Evolutionary conservation across 805 yeast genomes (phyloP), one percentile per base, ranked within the genome.

Genomic region (Saccharomycopsis sp.): DNA sequence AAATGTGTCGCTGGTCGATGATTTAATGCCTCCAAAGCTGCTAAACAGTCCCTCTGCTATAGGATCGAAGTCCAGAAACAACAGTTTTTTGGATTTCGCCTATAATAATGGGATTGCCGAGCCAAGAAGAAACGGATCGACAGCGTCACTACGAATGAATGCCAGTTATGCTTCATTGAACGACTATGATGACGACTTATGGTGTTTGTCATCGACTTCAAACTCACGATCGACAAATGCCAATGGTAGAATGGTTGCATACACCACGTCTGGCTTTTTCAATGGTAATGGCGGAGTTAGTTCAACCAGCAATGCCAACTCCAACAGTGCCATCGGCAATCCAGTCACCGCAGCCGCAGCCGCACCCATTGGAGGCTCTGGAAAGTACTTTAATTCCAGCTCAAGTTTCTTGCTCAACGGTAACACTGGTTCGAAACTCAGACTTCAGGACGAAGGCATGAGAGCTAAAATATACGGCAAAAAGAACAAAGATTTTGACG

Each of bases 111-210:
- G 58, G 3, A 51, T 54, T 22, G 52, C 53, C n/a, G 19, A 56
- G 23, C 60, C 60, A 3, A 17, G 57, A 22, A 57, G 49, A 34
- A 51, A 47, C 8, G 52, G 85, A 0, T 81, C 86, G n/a, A 78
- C 84, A 44, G 87, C 87, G 47, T 79, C 87, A 2, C 68, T 86
- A 47, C 89, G 89, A 0, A 74, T 85, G 15, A 85, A 82, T 61
- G 88, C 87, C 49, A 85, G 91, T 62, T 86, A 86, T 74, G 93
- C 93, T 0, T 86, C 92, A 0, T 72, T 87, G 66, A 91, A 85
- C 66, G 83, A 91, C 67, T 78, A 81, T 60, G 72, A 56, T 62
- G 68, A 58, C 73, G 72, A 60, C 2, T 52, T 24, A 15, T 23
- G 34, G 38, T n/a, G 25, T 24, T 29, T 29, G 2, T n/a, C 25